A percentile compares a stretch with the other conserved stretches of the same genome.
Evolutionary conservation across 176 grass and related monocot species (phyloP).

Genomic region (Rhynchospora pubera): DNA sequence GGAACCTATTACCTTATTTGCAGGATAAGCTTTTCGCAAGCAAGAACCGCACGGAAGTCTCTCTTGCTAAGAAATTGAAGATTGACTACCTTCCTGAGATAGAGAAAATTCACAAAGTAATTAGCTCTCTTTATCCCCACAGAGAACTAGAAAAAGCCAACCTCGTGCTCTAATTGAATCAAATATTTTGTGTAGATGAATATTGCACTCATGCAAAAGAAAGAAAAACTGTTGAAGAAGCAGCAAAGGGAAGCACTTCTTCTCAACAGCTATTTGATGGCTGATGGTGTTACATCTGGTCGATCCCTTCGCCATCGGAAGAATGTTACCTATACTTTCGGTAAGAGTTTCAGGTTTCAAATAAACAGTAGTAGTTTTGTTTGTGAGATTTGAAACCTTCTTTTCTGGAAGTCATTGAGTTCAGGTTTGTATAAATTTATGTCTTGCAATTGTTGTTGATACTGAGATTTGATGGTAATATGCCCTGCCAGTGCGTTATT

Average conservation of each 20-base stretch:
- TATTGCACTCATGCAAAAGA: conserved; percentile 56
- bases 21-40: conserved; percentile 95
- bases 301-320: conserved; percentile 87
- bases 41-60: conserved; percentile 81
- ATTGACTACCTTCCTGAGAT: conserved; percentile 84
- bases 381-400: background rate
- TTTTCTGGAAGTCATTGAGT: background rate
- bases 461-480: background rate
- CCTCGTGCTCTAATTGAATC: background rate
- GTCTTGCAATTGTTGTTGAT: background rate
- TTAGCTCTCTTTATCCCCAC: background rate
- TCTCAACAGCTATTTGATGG: conserved; percentile 64
- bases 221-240: conserved; percentile 83
- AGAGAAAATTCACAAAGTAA: conserved; percentile 91
- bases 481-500: background rate
- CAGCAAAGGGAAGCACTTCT: conserved; percentile 94
- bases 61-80: conserved; percentile 91
- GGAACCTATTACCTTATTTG: conserved; percentile 22
- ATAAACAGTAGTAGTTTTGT: background rate
- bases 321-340: conserved; percentile 92
- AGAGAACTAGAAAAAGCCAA: background rate
- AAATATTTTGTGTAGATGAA: conserved; percentile 18
- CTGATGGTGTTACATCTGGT: conserved; percentile 68
- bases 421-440: background rate
- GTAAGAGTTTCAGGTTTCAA: conserved; percentile 34